Evolutionary conservation across 1,284 basidiomycete species (phyloP).

Genomic region (Malassezia cuniculi): DNA sequence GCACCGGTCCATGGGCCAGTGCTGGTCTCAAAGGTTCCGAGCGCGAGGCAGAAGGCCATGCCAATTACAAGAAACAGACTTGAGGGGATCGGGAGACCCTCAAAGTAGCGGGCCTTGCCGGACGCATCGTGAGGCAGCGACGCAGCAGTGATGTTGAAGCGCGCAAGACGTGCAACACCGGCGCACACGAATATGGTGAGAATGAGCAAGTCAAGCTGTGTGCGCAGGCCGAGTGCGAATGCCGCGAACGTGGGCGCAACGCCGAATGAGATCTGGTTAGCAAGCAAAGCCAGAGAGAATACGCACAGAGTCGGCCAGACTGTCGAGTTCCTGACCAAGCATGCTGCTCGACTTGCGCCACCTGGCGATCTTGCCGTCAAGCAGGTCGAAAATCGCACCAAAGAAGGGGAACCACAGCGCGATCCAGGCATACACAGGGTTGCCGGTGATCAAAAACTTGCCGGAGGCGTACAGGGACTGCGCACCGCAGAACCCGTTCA

Average conservation of each 20-base stretch:
- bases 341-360: slow-evolving; percentile 91
- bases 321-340: slow-evolving; percentile 97
- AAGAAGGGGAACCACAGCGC: slow-evolving; percentile 78
- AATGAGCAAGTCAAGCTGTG: slow-evolving; percentile 72
- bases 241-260: slow-evolving; percentile 87
- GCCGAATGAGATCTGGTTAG: slow-evolving; percentile 93
- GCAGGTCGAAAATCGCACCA: slow-evolving; percentile 93
- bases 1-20: slow-evolving; percentile 17
- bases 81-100: slow-evolving; percentile 91
- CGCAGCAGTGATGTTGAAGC: slow-evolving; percentile 97
- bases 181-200: slow-evolving; percentile 86
- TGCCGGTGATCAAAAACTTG: slow-evolving; percentile 69
- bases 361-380: slow-evolving; percentile 93
- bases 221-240: slow-evolving; percentile 78
- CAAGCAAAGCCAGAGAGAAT: background rate
- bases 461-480: slow-evolving; percentile 88
- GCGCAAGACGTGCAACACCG: slow-evolving; percentile 84
- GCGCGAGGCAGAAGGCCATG: slow-evolving; percentile 67
- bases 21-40: slow-evolving; percentile 49
- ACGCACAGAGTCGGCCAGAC: slow-evolving; percentile 78
- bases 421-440: slow-evolving; percentile 52
- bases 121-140: slow-evolving; percentile 72
- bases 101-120: slow-evolving; percentile 89
- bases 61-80: slow-evolving; percentile 67
- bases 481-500: slow-evolving; percentile 97